Conservation (phyloP, 2,329 filamentous ascomycete genomes). For the Coleophoma cylindrospora region DNA sequence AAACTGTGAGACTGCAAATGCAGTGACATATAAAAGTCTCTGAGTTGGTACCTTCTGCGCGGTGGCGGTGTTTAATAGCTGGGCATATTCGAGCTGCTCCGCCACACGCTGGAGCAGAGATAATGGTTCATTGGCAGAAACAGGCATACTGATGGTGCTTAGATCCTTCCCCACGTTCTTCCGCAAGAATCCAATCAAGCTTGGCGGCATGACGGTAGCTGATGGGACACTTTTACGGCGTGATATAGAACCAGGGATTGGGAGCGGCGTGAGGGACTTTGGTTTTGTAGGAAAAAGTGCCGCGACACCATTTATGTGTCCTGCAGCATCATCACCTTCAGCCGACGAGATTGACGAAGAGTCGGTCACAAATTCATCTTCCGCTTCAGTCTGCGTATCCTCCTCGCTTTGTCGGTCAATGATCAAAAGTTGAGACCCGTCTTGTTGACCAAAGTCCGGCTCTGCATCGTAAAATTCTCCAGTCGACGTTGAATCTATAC, state of each 20-base stretch:
- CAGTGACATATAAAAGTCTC: slow-evolving; percentile 77
- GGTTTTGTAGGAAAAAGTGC: slow-evolving; percentile 72
- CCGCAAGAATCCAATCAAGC: slow-evolving; percentile 86
- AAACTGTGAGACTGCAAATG: slow-evolving; percentile 86
- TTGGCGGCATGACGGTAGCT: slow-evolving; percentile 76
- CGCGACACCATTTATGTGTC: slow-evolving; percentile 50
- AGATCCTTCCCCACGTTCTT: slow-evolving; percentile 99
- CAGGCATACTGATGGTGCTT: slow-evolving; percentile 95
- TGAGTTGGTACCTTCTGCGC: slow-evolving; percentile 56
- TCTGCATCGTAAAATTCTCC: slow-evolving; percentile 96
- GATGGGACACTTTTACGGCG: slow-evolving; percentile 68
- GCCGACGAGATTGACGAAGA: slow-evolving; percentile 55
- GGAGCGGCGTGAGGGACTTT: slow-evolving; percentile 72
- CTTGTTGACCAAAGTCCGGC: slow-evolving; percentile 47
- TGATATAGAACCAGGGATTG: slow-evolving; percentile 57
- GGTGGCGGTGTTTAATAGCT: slow-evolving; percentile 73
- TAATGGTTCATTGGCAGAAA: slow-evolving; percentile 89
- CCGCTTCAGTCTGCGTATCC: slow-evolving; percentile 52
- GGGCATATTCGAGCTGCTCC: slow-evolving; percentile 87
- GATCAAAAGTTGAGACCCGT: slow-evolving; percentile 62
- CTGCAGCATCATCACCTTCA: slow-evolving; percentile 45
- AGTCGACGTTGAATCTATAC: slow-evolving; percentile 74
- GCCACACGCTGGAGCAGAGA: slow-evolving; percentile 84
- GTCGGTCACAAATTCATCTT: slow-evolving; percentile 41
- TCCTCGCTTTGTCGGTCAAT: slow-evolving; percentile 71